A percentile compares a stretch with the other conserved stretches of the same genome.
Conservation (phyloP, 2,329 filamentous ascomycete genomes). For the Pseudogymnoascus sp. region DNA sequence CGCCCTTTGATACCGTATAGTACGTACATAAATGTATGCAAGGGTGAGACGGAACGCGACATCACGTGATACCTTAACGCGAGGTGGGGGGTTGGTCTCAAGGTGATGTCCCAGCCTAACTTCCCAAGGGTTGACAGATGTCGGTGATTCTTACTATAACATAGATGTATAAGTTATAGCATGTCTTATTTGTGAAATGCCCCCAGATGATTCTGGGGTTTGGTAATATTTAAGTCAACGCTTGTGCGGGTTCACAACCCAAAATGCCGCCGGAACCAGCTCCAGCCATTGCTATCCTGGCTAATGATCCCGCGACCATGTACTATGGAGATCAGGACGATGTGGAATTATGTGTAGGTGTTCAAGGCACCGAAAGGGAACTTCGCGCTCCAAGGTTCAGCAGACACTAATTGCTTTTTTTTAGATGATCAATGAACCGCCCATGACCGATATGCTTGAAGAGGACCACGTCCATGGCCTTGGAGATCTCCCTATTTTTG, state of each 20-base stretch:
- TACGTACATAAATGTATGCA: constrained; percentile 5
- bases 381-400: background rate
- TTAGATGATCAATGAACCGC: constrained; percentile 18
- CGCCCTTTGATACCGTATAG: background rate
- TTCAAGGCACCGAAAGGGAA: background rate
- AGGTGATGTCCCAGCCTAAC: background rate
- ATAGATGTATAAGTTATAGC: constrained; percentile 2
- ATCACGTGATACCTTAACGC: background rate
- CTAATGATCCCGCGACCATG: constrained; percentile 20
- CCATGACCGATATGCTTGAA: constrained; percentile 36
- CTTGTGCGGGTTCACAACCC: background rate
- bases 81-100: background rate
- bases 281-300: constrained; percentile 18
- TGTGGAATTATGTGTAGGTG: background rate
- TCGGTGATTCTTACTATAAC: constrained; percentile 5
- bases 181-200: constrained; percentile 2
- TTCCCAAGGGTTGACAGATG: background rate
- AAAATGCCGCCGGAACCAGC: constrained; percentile 19
- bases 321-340: constrained; percentile 16
- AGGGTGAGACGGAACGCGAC: background rate
- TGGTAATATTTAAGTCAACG: background rate
- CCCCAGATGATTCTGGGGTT: constrained; percentile 5
- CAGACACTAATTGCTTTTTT: background rate
- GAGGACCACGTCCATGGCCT: constrained; percentile 32
- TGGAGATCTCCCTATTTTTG: constrained; percentile 33